Base-by-base conservation (phyloP, 2,329 filamentous ascomycete species). In the Cladosporium sp. region DNA sequence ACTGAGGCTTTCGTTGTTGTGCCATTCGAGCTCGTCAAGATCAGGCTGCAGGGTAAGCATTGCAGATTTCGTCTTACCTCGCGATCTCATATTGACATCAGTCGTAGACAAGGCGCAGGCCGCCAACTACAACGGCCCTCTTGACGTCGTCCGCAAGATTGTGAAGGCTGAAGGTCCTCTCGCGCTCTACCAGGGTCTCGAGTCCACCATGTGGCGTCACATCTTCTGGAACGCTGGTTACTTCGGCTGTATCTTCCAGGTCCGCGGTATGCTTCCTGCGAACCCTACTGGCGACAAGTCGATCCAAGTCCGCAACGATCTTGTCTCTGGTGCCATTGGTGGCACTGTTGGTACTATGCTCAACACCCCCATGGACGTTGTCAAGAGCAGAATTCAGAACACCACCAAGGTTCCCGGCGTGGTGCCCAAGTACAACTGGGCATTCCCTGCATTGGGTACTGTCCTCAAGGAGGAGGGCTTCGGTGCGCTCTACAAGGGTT, bases 181-280 rank as follows among this genome's bases (percentile, higher is more conserved):
- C 63, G 90, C 93, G 61, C 82, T 99, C 73, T 99, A 97, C 83
- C 95, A 97, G 76, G 94, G 94, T 59, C 86, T 99, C 50, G 94
- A 99, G 80, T 93, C 89, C 62, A 99, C 94, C 58, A 80, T 97
- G 79, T 99, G 94, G 94, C 87, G 94, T 64, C 94, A 99, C 77
- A 86, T 92, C 58, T 80, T 92, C 61, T 97, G 92, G 92, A 97
- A 97, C 77, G 86, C 89, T 14, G 93, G 92, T 60, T 97, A 96
- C 83, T 99, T 99, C 75, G 94, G 94, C 70, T 95, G 92, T 77
- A 99, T 99, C 74, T 96, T 95, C 86, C 94, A 99, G 78, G 90
- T 97, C 63, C 89, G 92, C 72, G 84, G 85, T 61, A 80, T 97
- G 66, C 78, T 99, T 49, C 94, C 94, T 62, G 83, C 85, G 72